These are phyloP conservation scores for Lodderomyces oxycetoniae DNA, from an alignment of 1,139 yeast genomes.

Conservation along the genomic window DNA sequence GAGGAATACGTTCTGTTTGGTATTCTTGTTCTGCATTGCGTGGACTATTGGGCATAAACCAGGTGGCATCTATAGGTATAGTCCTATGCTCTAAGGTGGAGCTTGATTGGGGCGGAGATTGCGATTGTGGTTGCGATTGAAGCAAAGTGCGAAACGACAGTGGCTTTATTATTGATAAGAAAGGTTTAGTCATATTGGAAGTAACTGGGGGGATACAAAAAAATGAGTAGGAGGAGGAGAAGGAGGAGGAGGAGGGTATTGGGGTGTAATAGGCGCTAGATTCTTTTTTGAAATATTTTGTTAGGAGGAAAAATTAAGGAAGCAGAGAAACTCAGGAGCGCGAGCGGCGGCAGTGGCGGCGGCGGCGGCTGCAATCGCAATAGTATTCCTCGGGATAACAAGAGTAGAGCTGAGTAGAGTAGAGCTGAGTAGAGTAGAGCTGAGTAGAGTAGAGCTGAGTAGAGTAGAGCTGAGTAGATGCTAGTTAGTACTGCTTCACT, in stretches of 20 bases:
- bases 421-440: no score
- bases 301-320: no score
- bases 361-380: no score
- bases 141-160: slow-evolving; percentile 5
- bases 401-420: no score
- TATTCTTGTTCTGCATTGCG: slow-evolving; percentile 57
- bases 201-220: neutral
- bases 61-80: slow-evolving; percentile 79
- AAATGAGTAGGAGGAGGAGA: neutral
- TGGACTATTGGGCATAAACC: slow-evolving; percentile 82
- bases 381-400: no score
- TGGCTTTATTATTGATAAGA: slow-evolving; percentile 7
- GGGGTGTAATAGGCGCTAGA: no score
- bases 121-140: slow-evolving; percentile 1
- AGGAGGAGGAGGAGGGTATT: neutral
- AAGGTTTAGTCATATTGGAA: slow-evolving; percentile 1
- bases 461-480: no score
- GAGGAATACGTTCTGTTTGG: slow-evolving; percentile 55
- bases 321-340: no score
- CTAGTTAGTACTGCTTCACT: no score
- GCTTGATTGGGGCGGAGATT: neutral
- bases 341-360: no score
- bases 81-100: slow-evolving; percentile 20
- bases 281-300: no score
- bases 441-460: no score